phyloP scores from a whole-genome alignment of 768 basidiomycete genomes.

The Podaxis pistillaris region DNA sequence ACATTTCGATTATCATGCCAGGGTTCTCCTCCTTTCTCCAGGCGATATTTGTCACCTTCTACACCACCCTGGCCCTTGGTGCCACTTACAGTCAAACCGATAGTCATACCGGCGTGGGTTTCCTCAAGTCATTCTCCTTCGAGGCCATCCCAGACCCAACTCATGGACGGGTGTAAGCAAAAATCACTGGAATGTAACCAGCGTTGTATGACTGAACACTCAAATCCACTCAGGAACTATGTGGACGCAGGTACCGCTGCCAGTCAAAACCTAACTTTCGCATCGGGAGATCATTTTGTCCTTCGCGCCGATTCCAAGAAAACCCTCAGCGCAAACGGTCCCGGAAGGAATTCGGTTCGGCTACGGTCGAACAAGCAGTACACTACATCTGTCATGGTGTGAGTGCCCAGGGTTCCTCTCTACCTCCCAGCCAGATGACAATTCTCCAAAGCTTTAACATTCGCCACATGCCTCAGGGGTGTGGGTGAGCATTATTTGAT shows the following conservation, averaged over 20 bases:
- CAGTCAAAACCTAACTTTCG: slow-evolving; percentile 54
- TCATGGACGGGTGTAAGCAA: not conserved
- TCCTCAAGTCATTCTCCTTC: slow-evolving; percentile 47
- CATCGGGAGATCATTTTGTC: slow-evolving; percentile 50
- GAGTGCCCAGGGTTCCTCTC: slow-evolving; percentile 17
- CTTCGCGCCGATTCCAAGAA: slow-evolving; percentile 55
- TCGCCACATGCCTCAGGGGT: slow-evolving; percentile 57
- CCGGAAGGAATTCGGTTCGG: slow-evolving; percentile 60
- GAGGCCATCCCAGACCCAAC: slow-evolving; percentile 34
- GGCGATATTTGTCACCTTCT: not conserved
- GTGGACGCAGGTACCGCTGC: slow-evolving; percentile 48
- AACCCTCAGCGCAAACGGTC: slow-evolving; percentile 40
- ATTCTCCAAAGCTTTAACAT: slow-evolving; percentile 28
- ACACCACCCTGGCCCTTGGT: slow-evolving; percentile 21
- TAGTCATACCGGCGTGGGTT: slow-evolving; percentile 43
- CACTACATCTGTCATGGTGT: slow-evolving; percentile 54
- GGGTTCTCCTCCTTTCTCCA: not conserved
- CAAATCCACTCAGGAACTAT: slow-evolving; percentile 34
- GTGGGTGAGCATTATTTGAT: slow-evolving; percentile 33
- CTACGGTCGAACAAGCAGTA: slow-evolving; percentile 52
- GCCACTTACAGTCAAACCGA: slow-evolving; percentile 46
- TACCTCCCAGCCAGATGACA: not conserved
- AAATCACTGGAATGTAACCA: not conserved
- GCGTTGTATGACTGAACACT: not conserved
- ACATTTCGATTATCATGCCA: not conserved